Base-by-base conservation (phyloP, 176 grass and related monocot species). In the Urochloa ruziziensis region DNA sequence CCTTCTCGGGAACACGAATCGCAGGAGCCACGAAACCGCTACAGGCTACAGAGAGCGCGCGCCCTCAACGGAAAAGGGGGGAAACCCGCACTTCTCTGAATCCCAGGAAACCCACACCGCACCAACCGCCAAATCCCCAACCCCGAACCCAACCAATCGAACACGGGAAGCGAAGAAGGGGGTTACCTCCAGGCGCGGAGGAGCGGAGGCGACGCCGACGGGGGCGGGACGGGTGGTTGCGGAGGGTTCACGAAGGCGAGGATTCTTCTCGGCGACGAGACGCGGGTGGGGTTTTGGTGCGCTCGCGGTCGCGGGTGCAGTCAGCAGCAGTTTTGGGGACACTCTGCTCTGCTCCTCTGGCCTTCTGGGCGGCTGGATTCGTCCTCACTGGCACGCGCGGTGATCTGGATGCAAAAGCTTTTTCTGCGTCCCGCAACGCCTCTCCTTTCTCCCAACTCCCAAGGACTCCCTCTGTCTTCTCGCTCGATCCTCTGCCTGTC, bases 201-300 rank as follows among this genome's bases (percentile, higher is more conserved):
- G 29, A n/a, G 54, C 54, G 74, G 47, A 12, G 72, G 62, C 30
- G 62, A 47, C 43, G 43, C 11, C 43, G 36, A 6, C 25, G 69
- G 47, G 1, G 67, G 12, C 1, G 11, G 61, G 67, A 9, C 0
- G 11, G 61, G 16, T 23, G 58, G 37, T 11, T 0, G 82, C 51
- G 69, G 70, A 69, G 49, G 61, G 24, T 35, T 85, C 61, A 8
- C n/a, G 78, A 80, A 51, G 43, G 19, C 28, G 80, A 63, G 15
- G 86, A 88, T 78, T 56, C 73, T 88, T 83, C 74, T 65, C 11
- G 58, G 17, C 35, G 66, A 24, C 34, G 65, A 12, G 64, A 19
- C 42, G 23, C 42, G 69, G 1, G 29, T 1, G 19, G 73, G 74
- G 58, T 67, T 59, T 36, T 36, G 60, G 77, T 79, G 60, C 77